Evolutionary conservation across 495 filamentous ascomycete species (phyloP), one percentile per base, ranked within the genome.

Genomic region (Immersiella caudata): DNA sequence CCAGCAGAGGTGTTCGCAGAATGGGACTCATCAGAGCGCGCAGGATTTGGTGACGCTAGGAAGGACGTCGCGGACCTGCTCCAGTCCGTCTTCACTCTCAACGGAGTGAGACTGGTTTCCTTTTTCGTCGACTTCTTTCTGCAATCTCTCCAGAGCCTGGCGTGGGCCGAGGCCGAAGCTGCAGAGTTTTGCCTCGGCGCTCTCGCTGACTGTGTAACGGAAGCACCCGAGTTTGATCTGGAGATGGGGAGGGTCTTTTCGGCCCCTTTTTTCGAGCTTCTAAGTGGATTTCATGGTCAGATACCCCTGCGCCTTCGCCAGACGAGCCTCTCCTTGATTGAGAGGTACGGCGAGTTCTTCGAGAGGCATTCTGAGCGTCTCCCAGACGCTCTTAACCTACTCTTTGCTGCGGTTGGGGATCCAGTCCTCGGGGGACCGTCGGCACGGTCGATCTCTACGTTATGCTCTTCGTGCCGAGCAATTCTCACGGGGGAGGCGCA

Each of bases 1-100:
- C 72, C 84, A 5, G 71, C 75, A 18, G 76, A 83, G 18, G 62
- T 78, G 11, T 84, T 82, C 54, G 77, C 78, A 20, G 82, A 79
- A 12, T 97, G 93, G 94, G 86, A 89, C 64, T 87, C 89, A 33
- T 85, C 90, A 6, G 88, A 93, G 52, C 86, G 86, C 56, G 80
- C 80, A 55, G 89, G 87, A 50, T 97, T 97, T 74, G 84, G 83
- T 64, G 86, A 90, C 46, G 94, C 93, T 59, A 87, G 95, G 25
- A 86, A 88, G 62, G 94, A 97, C 70, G 90, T 93, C 55, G 86
- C 83, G 56, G 93, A 97, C 75, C 85, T 96, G 67, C 79, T 97
- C 1, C 87, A 94, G 62, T 85, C 91, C 2, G 87, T 90, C 27
- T 97, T 91, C 70, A 82, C 89, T 0, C 80, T 93, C 6, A 77